Evolutionary conservation across 495 filamentous ascomycete genomes (phyloP).

Genomic region (Aspergillus sclerotioniger): DNA sequence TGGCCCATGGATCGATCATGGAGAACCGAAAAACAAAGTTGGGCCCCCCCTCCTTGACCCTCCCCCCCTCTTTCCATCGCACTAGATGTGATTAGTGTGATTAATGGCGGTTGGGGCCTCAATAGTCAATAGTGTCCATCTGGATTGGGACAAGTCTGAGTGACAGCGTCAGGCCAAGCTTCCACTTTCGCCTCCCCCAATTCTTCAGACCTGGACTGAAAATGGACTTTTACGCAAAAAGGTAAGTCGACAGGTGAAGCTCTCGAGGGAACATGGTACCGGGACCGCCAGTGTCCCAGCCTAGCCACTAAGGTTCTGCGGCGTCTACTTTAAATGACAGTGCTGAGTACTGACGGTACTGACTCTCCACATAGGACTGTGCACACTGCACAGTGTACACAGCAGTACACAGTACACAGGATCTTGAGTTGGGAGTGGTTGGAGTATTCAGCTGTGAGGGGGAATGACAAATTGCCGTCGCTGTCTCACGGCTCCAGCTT

Average conservation of each 20-base stretch:
- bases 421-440: background rate
- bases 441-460: background rate
- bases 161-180: slow-evolving; percentile 4
- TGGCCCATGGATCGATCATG: slow-evolving; percentile 8
- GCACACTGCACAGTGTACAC: too few relatives aligned
- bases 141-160: background rate
- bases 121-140: background rate
- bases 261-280: background rate
- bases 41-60: background rate
- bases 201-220: background rate
- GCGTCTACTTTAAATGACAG: slow-evolving; percentile 7
- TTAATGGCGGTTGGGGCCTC: background rate
- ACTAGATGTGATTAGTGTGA: background rate
- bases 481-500: background rate
- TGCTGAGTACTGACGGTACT: too few relatives aligned
- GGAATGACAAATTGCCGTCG: background rate
- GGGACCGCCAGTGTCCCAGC: background rate
- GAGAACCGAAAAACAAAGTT: slow-evolving; percentile 2
- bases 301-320: slow-evolving; percentile 8
- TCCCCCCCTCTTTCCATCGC: background rate
- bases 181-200: background rate
- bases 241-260: slow-evolving; percentile 1
- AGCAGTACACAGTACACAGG: background rate
- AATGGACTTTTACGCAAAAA: slow-evolving; percentile 3
- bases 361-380: too few relatives aligned